phyloP scores from a whole-genome alignment of 257 asterid species.

The Capsicum chinense region DNA sequence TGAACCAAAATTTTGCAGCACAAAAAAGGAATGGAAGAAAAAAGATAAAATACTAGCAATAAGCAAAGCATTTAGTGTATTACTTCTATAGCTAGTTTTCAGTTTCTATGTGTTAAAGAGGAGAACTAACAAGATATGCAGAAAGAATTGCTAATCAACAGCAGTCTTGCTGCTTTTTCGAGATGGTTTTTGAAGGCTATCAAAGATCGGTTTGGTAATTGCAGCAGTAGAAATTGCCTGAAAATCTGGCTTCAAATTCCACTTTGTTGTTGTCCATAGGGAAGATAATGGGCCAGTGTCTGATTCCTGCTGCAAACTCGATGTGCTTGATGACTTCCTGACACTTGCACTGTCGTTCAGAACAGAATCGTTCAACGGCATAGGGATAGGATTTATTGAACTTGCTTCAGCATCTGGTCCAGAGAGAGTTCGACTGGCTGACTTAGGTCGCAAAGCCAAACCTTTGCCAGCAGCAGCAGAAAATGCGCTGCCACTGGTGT shows the following conservation, averaged over 20 bases:
- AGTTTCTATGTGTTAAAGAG: not conserved
- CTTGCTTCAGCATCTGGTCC: slow-evolving; percentile 60
- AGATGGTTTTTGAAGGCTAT: slow-evolving; percentile 71
- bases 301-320: slow-evolving; percentile 75
- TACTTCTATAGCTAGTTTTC: slow-evolving; percentile 22
- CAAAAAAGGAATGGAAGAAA: not conserved
- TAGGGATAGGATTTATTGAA: slow-evolving; percentile 44
- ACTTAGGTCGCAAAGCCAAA: slow-evolving; percentile 78
- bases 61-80: not conserved
- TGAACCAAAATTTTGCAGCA: slow-evolving; percentile 14
- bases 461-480: slow-evolving; percentile 66
- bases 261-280: slow-evolving; percentile 70
- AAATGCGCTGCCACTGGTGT: slow-evolving; percentile 43
- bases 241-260: slow-evolving; percentile 81
- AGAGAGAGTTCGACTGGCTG: slow-evolving; percentile 48
- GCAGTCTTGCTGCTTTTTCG: slow-evolving; percentile 76
- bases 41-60: slow-evolving; percentile 1
- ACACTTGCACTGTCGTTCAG: slow-evolving; percentile 52
- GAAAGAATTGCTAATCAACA: slow-evolving; percentile 55
- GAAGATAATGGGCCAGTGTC: slow-evolving; percentile 61
- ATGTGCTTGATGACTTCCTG: slow-evolving; percentile 70
- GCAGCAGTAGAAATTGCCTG: slow-evolving; percentile 71
- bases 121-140: not conserved
- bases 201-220: slow-evolving; percentile 74
- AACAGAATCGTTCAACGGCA: slow-evolving; percentile 55